A percentile compares a stretch with the other conserved stretches of the same genome.
Conservation (phyloP, 2,329 filamentous ascomycete species). For the Trichoderma sp. region DNA sequence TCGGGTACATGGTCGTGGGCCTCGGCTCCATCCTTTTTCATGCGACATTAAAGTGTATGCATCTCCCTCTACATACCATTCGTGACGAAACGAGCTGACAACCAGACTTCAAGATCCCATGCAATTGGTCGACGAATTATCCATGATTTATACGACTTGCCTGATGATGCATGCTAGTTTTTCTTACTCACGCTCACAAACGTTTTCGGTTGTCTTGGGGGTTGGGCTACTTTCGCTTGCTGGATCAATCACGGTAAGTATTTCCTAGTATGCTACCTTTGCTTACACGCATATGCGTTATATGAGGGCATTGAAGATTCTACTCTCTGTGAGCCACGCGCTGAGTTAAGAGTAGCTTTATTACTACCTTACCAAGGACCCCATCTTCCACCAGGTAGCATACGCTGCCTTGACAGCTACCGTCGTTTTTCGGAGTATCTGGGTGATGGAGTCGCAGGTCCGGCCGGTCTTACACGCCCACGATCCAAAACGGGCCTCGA, state of each 20-base stretch:
- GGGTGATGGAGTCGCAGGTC: slow-evolving; percentile 63
- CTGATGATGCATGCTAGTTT: slow-evolving; percentile 68
- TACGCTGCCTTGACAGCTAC: slow-evolving; percentile 72
- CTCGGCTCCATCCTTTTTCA: slow-evolving; percentile 60
- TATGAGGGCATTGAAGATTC: background rate
- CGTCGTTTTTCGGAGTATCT: slow-evolving; percentile 73
- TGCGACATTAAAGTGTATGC: slow-evolving; percentile 56
- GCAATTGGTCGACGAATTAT: slow-evolving; percentile 61
- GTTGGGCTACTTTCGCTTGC: slow-evolving; percentile 57
- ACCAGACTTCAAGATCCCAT: slow-evolving; percentile 50
- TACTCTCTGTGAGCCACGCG: background rate
- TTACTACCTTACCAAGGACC: slow-evolving; percentile 81
- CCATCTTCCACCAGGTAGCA: slow-evolving; percentile 78
- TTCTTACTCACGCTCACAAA: slow-evolving; percentile 61
- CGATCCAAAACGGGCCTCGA: slow-evolving; percentile 52
- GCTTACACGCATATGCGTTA: background rate
- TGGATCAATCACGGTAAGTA: slow-evolving; percentile 71
- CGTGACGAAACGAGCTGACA: slow-evolving; percentile 10
- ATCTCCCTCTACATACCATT: background rate
- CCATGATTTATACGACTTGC: slow-evolving; percentile 62
- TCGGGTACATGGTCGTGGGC: slow-evolving; percentile 57
- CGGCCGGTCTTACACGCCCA: slow-evolving; percentile 49
- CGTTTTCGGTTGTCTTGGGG: slow-evolving; percentile 56
- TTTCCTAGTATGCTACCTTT: background rate
- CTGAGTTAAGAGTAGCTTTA: slow-evolving; percentile 38